phyloP scores from a whole-genome alignment of 768 basidiomycete species.

The Boletus bicolor region DNA sequence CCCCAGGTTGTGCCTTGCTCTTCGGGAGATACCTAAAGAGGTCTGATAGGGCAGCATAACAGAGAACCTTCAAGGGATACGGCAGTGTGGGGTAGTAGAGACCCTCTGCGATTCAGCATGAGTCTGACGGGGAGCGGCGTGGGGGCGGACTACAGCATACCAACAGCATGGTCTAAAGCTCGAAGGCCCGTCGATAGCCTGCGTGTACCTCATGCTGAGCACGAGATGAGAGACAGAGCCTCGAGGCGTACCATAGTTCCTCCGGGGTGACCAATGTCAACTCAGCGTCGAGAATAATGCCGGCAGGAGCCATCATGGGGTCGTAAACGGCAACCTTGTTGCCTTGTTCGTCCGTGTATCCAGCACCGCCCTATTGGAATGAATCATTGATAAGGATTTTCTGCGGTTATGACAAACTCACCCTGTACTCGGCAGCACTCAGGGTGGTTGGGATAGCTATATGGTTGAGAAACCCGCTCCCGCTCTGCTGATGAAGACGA shows the following conservation, averaged over 20 bases:
- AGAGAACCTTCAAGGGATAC: constrained; percentile 59
- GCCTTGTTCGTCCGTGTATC: constrained; percentile 69
- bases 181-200: constrained; percentile 81
- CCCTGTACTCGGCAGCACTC: constrained; percentile 74
- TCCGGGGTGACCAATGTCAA: constrained; percentile 72
- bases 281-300: constrained; percentile 75
- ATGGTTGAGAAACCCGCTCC: constrained; percentile 53
- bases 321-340: constrained; percentile 55
- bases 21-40: constrained; percentile 71
- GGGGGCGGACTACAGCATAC: constrained; percentile 34
- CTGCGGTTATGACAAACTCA: constrained; percentile 27
- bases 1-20: constrained; percentile 55
- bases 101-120: constrained; percentile 36
- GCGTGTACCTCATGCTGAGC: constrained; percentile 9
- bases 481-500: constrained; percentile 54
- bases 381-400: background rate
- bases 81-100: constrained; percentile 58
- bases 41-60: constrained; percentile 64
- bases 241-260: constrained; percentile 55
- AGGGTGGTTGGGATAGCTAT: constrained; percentile 83
- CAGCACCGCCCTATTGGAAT: constrained; percentile 52
- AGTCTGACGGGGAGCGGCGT: background rate
- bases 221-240: constrained; percentile 5
- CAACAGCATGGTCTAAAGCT: constrained; percentile 76
- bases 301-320: constrained; percentile 60